Evolutionary conservation across 2,329 filamentous ascomycete genomes (phyloP), one percentile per base, ranked within the genome.

Genomic region (Claviceps paspali): DNA sequence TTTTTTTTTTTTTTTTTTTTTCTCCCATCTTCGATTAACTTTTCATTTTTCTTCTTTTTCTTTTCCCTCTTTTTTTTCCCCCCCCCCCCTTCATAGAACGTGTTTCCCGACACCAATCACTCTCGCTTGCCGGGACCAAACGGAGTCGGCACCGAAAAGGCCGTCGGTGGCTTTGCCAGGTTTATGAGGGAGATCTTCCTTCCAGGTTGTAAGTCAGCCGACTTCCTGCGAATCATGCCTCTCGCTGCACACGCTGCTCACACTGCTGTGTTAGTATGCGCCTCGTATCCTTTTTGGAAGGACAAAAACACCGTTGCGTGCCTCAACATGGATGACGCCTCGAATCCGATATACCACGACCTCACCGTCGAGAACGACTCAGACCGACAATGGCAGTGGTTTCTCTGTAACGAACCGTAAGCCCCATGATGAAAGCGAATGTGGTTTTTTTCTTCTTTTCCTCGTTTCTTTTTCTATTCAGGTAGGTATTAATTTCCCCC

Each of bases 351-450:
- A 3, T 77, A 60, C 52, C 68, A 64, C 3, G 69, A 78, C 49
- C 52, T 49, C 17, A 57, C 53, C 2, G 54, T 68, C 3, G 45
- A 45, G 34, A 76, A 76, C 48, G 6, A 5, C 3, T 18, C 19
- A 5, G 12, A 14, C 38, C 47, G 70, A 0, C 69, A 73, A 42
- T 79, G 72, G 73, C 50, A 59, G 6, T 79, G 73, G 73, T 63
- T 75, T 53, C 59, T 65, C 2, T 78, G 75, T 59, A 77, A 78
- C 47, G 70, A 78, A 50, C 71, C 73, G 47, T 51, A 43, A 35
- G n/a, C 65, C 5, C 19, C 6, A n/a, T n/a, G n/a, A n/a, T n/a
- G n/a, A n/a, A n/a, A n/a, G n/a, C n/a, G n/a, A n/a, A n/a, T n/a
- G n/a, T n/a, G n/a, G n/a, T n/a, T n/a, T n/a, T n/a, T n/a, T n/a